Evolutionary conservation across 2,329 filamentous ascomycete genomes (phyloP).

Genomic region (Moelleriella libera): DNA sequence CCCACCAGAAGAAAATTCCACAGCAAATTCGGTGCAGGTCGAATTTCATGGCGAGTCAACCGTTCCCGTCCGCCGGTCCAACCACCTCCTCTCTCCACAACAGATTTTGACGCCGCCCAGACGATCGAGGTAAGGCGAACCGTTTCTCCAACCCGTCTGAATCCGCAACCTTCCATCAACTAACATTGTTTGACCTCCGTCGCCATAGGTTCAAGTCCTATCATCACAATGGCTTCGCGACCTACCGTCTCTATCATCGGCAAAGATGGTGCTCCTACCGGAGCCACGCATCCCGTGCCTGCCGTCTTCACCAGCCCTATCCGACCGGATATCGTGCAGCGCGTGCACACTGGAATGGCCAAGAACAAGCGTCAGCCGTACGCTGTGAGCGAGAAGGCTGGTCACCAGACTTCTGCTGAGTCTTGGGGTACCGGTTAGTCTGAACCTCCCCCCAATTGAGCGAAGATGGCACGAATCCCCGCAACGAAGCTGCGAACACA

Average conservation of each 20-base stretch:
- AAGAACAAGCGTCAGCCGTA: slow-evolving; percentile 99
- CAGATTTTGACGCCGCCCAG: slow-evolving; percentile 24
- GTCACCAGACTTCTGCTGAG: slow-evolving; percentile 99
- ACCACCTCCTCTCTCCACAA: slow-evolving; percentile 16
- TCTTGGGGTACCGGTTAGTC: slow-evolving; percentile 95
- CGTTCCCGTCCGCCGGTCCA: slow-evolving; percentile 7
- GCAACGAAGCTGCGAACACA: neutral
- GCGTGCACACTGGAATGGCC: slow-evolving; percentile 97
- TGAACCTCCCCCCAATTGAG: neutral
- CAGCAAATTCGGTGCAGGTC: slow-evolving; percentile 16
- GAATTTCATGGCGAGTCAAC: slow-evolving; percentile 21
- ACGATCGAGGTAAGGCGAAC: slow-evolving; percentile 21
- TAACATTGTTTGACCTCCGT: neutral
- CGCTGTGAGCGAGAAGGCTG: slow-evolving; percentile 99
- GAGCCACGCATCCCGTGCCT: slow-evolving; percentile 81
- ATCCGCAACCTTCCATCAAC: neutral
- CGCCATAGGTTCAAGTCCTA: slow-evolving; percentile 12
- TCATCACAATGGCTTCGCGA: slow-evolving; percentile 73
- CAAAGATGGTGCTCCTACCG: slow-evolving; percentile 86
- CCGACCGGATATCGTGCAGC: slow-evolving; percentile 97
- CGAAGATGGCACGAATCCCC: neutral
- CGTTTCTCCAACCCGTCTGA: neutral
- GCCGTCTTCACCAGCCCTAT: slow-evolving; percentile 96
- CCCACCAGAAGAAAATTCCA: slow-evolving; percentile 21
- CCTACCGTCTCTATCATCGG: slow-evolving; percentile 96